Percentiles rank a stretch among this genome's conserved stretches.
phyloP scores from a whole-genome alignment of 2,329 filamentous ascomycete genomes.

The Xylariomycetidae sp. region DNA sequence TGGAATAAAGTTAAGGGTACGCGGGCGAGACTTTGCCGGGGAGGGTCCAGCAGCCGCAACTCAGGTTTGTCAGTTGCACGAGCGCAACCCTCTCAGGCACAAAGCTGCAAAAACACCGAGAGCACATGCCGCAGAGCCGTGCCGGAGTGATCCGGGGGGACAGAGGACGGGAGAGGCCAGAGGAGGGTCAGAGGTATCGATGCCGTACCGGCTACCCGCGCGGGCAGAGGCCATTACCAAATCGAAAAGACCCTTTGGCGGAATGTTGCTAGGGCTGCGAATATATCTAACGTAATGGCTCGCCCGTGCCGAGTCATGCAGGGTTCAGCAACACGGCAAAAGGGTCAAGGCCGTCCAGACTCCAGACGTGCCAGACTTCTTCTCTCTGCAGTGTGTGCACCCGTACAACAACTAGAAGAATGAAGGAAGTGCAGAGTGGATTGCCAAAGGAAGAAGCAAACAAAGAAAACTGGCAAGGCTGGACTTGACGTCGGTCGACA shows the following conservation, averaged over 20 bases:
- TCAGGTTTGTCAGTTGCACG: conserved; percentile 4
- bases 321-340: conserved; percentile 11
- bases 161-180: conserved; percentile 13
- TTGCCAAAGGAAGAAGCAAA: too few relatives aligned
- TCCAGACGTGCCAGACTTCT: too few relatives aligned
- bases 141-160: conserved; percentile 7
- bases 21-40: conserved; percentile 9
- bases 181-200: too few relatives aligned
- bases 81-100: too few relatives aligned
- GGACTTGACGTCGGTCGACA: too few relatives aligned
- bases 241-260: conserved; percentile 34
- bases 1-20: conserved; percentile 19
- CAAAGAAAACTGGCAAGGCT: too few relatives aligned
- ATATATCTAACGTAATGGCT: conserved; percentile 44
- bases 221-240: conserved; percentile 37
- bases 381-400: background rate
- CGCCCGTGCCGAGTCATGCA: conserved; percentile 24
- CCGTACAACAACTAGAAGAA: background rate
- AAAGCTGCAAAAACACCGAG: too few relatives aligned
- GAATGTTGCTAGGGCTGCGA: conserved; percentile 27
- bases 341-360: too few relatives aligned
- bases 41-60: conserved; percentile 17
- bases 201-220: too few relatives aligned
- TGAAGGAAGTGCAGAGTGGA: background rate
- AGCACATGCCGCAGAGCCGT: too few relatives aligned